These are phyloP conservation scores for Trichosporon asahii DNA, from an alignment of 1,284 basidiomycete genomes.

Conservation along the genomic window DNA sequence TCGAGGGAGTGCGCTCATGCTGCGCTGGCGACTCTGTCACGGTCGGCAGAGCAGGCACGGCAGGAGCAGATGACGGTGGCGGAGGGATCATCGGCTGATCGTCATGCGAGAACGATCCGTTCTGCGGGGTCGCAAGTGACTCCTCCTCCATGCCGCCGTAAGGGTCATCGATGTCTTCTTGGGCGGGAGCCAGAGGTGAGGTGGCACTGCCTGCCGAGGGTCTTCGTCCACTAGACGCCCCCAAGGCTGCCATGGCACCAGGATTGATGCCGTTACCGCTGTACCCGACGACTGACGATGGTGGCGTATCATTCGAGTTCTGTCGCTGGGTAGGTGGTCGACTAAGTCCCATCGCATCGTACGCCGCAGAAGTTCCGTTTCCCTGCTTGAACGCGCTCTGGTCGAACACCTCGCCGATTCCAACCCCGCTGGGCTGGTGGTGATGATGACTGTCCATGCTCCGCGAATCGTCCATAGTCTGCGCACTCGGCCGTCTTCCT, in stretches of 20 bases:
- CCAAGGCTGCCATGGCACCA: background rate
- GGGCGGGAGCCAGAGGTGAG: conserved; percentile 9
- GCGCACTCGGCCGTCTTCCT: background rate
- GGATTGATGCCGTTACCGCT: background rate
- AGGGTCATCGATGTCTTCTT: conserved; percentile 5
- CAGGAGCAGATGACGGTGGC: background rate
- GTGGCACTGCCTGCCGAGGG: conserved; percentile 4
- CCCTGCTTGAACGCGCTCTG: background rate
- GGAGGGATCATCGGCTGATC: conserved; percentile 6
- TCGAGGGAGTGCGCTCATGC: background rate
- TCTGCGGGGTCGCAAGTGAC: background rate
- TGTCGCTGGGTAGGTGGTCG: background rate
- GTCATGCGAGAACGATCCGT: background rate
- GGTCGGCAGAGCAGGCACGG: background rate
- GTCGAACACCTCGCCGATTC: background rate
- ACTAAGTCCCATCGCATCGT: background rate
- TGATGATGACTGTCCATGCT: background rate
- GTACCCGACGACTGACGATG: background rate
- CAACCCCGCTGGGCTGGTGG: background rate
- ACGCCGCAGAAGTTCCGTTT: background rate
- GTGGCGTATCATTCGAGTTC: background rate
- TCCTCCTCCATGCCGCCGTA: conserved; percentile 18
- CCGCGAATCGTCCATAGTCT: background rate
- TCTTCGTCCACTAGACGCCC: conserved; percentile 1
- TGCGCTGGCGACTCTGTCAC: conserved; percentile 11